A percentile compares a stretch with the other conserved stretches of the same genome.
Conservation (phyloP, 768 basidiomycete species). For the Tricholoma furcatifolium region DNA sequence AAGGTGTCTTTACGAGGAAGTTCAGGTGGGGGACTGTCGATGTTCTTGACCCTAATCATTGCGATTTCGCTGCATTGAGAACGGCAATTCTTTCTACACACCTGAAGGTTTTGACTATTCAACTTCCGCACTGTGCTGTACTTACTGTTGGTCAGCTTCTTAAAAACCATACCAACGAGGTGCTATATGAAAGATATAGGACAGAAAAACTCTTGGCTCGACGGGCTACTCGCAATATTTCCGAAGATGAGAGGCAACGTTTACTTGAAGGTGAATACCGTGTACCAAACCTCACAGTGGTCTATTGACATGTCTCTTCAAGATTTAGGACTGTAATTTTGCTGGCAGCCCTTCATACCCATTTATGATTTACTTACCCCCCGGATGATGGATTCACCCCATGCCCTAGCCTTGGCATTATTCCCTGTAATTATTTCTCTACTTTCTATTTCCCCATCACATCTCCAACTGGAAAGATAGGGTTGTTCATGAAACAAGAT, state of each 20-base stretch:
- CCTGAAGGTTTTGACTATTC: slow-evolving; percentile 58
- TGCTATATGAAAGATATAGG: slow-evolving; percentile 90
- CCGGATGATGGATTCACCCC: slow-evolving; percentile 11
- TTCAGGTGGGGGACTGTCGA: slow-evolving; percentile 90
- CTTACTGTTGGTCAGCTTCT: slow-evolving; percentile 50
- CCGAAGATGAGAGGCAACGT: slow-evolving; percentile 69
- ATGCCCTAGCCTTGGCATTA: slow-evolving; percentile 7
- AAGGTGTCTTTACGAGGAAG: slow-evolving; percentile 72
- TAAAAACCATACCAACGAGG: slow-evolving; percentile 82
- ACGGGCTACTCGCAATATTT: slow-evolving; percentile 77
- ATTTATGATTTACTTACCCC: slow-evolving; percentile 10
- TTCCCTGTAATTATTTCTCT: slow-evolving; percentile 8
- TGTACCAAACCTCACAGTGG: background rate
- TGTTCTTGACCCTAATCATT: slow-evolving; percentile 82
- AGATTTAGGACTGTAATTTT: slow-evolving; percentile 49
- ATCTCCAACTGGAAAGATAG: slow-evolving; percentile 15
- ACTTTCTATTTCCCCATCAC: background rate
- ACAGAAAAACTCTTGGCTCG: slow-evolving; percentile 88
- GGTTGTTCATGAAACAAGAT: slow-evolving; percentile 62
- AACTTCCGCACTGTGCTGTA: background rate
- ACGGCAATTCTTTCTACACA: slow-evolving; percentile 84
- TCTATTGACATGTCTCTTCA: background rate
- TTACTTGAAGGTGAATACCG: slow-evolving; percentile 63
- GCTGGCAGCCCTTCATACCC: slow-evolving; percentile 10
- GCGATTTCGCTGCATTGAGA: slow-evolving; percentile 83